Base-by-base conservation (phyloP, 2,329 filamentous ascomycete genomes). In the Apiospora hydei region DNA sequence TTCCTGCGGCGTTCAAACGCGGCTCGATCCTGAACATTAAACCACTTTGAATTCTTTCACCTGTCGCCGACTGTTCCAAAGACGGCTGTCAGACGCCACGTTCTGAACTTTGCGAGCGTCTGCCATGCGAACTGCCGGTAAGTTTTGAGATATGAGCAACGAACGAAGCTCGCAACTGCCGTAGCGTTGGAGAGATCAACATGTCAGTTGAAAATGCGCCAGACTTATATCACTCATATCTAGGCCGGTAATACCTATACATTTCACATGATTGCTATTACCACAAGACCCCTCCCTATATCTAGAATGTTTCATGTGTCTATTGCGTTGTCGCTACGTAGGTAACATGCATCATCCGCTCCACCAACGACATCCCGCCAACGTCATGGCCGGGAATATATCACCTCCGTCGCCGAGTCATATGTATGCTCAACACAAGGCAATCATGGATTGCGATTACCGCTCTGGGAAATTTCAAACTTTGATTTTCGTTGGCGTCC, bases 21-120 rank as follows among this genome's bases (percentile, higher is more conserved):
- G 57, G 57, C 57, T 64, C 57, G 57, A 64, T 64, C 34, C 57
- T 64, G 18, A 64, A 64, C 30, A 64, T 24, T 64, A 64, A 64
- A n/a, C 10, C 30, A 6, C 3, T 64, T 64, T 64, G 34, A 64
- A 64, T 64, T 64, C 34, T 13, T 13, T 41, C 30, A 64, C 57
- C 34, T 41, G 57, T 64, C 34, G 41, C 30, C 18, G 18, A 24
- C 30, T 41, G 57, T 64, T 64, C 57, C 57, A 64, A 11, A 2
- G 57, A 11, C 57, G 34, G 34, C 57, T 64, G 34, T 41, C 57
- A 41, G 13, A 16, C 57, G 57, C 57, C 57, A 64, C 57, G 57
- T 41, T 64, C 21, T n/a, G 57, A 64, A 64, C 57, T 41, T 34
- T 64, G 34, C 30, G 18, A 34, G 8, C 13, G 6, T 13, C 34